Conservation (phyloP, 495 filamentous ascomycete genomes). For the Bacidia gigantensis region DNA sequence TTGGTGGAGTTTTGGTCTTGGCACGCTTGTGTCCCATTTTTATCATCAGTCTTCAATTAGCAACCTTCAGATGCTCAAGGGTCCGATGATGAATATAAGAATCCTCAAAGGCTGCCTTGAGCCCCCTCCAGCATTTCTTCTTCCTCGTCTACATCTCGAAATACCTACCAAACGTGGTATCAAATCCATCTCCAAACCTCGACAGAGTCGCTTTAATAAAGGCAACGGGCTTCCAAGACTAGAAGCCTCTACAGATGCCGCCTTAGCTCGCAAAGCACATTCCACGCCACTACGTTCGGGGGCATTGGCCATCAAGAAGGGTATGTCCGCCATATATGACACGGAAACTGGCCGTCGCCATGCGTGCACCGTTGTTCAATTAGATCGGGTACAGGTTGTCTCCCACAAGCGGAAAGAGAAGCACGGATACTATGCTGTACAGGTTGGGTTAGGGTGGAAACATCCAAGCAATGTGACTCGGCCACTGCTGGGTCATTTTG, state of each 20-base stretch:
- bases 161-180: conserved; percentile 24
- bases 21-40: too few relatives aligned
- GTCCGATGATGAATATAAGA: not conserved
- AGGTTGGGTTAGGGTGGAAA: conserved; percentile 72
- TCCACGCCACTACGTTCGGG: conserved; percentile 72
- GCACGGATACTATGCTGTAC: conserved; percentile 87
- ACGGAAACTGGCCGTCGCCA: conserved; percentile 58
- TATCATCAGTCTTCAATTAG: too few relatives aligned
- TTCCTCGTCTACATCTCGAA: conserved; percentile 12
- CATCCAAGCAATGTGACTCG: conserved; percentile 60
- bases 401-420: conserved; percentile 63
- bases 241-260: conserved; percentile 59
- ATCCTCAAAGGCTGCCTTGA: conserved; percentile 4
- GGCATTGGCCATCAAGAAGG: conserved; percentile 74
- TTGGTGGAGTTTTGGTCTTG: too few relatives aligned
- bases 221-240: conserved; percentile 38
- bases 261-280: conserved; percentile 60
- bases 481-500: conserved; percentile 74
- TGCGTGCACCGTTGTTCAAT: conserved; percentile 83
- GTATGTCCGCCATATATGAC: conserved; percentile 86
- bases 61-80: not conserved
- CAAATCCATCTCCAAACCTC: conserved; percentile 35
- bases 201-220: conserved; percentile 33
- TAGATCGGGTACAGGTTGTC: conserved; percentile 81
- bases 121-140: conserved; percentile 14